Conservation (phyloP, 805 yeast species). For the Teunomyces funiuensis region DNA sequence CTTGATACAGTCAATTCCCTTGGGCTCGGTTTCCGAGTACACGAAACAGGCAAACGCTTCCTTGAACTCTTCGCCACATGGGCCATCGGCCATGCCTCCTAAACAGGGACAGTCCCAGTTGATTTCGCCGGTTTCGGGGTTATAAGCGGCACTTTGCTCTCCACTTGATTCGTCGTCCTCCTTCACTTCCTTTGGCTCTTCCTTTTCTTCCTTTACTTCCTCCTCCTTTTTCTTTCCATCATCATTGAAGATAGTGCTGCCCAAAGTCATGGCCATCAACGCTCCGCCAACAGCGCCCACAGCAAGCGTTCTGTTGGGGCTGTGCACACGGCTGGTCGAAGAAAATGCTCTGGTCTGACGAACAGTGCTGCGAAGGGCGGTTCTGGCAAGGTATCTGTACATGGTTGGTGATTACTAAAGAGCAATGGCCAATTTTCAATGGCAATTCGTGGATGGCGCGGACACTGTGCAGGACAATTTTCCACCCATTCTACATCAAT, state of each 20-base stretch:
- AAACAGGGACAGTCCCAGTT: slow-evolving; percentile 99
- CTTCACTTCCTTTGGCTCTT: neutral
- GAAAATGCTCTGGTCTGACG: slow-evolving; percentile 2
- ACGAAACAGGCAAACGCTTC: slow-evolving; percentile 94
- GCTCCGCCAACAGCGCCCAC: neutral
- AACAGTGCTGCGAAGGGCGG: slow-evolving; percentile 9
- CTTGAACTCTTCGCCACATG: slow-evolving; percentile 95
- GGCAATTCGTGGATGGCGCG: neutral
- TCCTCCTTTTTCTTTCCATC: slow-evolving; percentile 9
- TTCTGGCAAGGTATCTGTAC: slow-evolving; percentile 21
- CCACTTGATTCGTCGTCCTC: slow-evolving; percentile 2
- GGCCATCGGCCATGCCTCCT: slow-evolving; percentile 99
- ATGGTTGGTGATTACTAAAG: slow-evolving; percentile 10
- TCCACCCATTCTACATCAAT: neutral
- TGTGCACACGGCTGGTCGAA: neutral
- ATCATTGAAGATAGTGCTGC: neutral
- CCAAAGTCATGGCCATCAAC: neutral
- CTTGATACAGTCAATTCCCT: slow-evolving; percentile 92
- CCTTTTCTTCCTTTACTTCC: slow-evolving; percentile 8
- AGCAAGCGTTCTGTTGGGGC: neutral
- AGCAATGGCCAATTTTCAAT: slow-evolving; percentile 1
- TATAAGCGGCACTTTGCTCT: slow-evolving; percentile 65
- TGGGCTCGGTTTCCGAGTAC: slow-evolving; percentile 90
- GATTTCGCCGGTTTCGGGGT: slow-evolving; percentile 97
- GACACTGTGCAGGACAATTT: slow-evolving; percentile 1